These are phyloP conservation scores for Mucor piriformis DNA, from an alignment of 371 early-diverging fungal species.

Conservation along the genomic window DNA sequence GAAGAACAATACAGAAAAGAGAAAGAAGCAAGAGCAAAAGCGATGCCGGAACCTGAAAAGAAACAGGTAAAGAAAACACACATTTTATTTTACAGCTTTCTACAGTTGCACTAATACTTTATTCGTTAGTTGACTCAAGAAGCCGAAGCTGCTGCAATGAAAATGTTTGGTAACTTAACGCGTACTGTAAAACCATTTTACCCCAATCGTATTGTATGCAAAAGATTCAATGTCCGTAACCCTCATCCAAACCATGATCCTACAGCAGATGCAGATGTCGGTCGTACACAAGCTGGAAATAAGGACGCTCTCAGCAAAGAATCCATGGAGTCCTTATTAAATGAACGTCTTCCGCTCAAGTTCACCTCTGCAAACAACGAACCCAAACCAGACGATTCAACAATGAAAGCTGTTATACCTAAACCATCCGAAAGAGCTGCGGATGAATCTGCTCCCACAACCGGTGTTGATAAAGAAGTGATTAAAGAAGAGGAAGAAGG, in stretches of 20 bases:
- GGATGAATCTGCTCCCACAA: constrained; percentile 60
- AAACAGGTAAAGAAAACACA: constrained; percentile 24
- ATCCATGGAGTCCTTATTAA: constrained; percentile 63
- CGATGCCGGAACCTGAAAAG: constrained; percentile 27
- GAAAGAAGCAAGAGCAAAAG: constrained; percentile 34
- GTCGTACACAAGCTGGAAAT: constrained; percentile 42
- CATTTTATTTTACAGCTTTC: not conserved
- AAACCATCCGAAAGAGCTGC: constrained; percentile 45
- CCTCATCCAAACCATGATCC: constrained; percentile 69
- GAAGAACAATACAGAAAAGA: constrained; percentile 50
- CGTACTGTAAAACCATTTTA: constrained; percentile 64
- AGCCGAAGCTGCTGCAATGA: constrained; percentile 69
- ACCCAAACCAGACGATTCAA: constrained; percentile 31
- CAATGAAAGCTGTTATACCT: constrained; percentile 40
- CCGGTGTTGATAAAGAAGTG: constrained; percentile 49
- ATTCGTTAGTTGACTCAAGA: constrained; percentile 51
- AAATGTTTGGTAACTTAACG: constrained; percentile 80
- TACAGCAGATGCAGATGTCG: constrained; percentile 23
- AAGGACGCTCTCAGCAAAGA: constrained; percentile 58
- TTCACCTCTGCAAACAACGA: constrained; percentile 21
- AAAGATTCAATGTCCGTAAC: constrained; percentile 80
- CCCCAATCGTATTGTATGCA: constrained; percentile 77
- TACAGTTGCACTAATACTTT: not conserved
- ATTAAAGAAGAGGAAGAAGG: constrained; percentile 39
- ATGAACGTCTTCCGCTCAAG: constrained; percentile 22